phyloP scores from a whole-genome alignment of 768 basidiomycete genomes.

The Leccinum disarticulatum region DNA sequence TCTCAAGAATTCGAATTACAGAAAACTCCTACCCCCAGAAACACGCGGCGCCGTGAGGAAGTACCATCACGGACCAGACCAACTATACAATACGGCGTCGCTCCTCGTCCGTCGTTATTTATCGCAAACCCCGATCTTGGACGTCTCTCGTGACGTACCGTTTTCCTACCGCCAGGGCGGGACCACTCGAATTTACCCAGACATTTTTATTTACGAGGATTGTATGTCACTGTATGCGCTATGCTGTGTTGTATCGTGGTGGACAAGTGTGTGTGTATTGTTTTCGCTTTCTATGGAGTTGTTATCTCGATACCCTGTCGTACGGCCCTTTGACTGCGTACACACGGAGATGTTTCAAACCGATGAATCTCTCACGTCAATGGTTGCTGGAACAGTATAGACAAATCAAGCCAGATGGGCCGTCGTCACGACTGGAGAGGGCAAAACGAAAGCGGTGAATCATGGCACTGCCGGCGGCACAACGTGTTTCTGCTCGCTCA shows the following conservation, averaged over 20 bases:
- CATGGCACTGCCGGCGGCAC: conserved; percentile 3
- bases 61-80: conserved; percentile 38
- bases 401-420: conserved; percentile 1
- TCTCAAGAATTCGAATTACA: conserved; percentile 52
- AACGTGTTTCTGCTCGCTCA: neutral
- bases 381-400: neutral
- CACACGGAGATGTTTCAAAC: neutral
- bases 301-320: conserved; percentile 10
- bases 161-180: neutral
- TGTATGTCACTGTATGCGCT: conserved; percentile 3
- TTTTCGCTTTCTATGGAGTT: conserved; percentile 3
- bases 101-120: conserved; percentile 60
- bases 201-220: neutral
- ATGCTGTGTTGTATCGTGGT: conserved; percentile 8
- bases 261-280: conserved; percentile 7
- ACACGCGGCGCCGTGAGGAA: conserved; percentile 45
- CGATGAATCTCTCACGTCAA: neutral
- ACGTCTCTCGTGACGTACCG: conserved; percentile 13
- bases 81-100: conserved; percentile 63
- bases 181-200: conserved; percentile 3
- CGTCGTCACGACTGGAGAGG: neutral
- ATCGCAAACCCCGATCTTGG: conserved; percentile 62
- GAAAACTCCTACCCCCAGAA: conserved; percentile 33
- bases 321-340: neutral
- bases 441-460: neutral